Conservation (phyloP, 768 basidiomycete species). For the Trametes cingulata region DNA sequence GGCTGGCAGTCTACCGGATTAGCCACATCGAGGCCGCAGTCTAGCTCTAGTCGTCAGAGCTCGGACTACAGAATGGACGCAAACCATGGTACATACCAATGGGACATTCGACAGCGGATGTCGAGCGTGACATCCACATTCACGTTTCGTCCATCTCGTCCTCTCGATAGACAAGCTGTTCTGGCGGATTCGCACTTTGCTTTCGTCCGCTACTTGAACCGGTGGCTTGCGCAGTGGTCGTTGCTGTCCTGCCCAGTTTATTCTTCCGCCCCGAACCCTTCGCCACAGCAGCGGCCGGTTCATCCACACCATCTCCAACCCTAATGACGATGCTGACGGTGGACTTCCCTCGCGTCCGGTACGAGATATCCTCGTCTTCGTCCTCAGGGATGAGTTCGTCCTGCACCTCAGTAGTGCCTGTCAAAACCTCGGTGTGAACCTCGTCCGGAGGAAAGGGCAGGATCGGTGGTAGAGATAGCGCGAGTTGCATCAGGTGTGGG, state of each 20-base stretch:
- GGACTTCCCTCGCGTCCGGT: slow-evolving; percentile 69
- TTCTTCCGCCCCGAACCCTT: slow-evolving; percentile 13
- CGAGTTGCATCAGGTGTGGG: slow-evolving; percentile 71
- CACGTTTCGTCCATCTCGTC: slow-evolving; percentile 23
- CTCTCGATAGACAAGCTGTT: slow-evolving; percentile 21
- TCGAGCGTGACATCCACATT: not conserved
- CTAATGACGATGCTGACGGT: slow-evolving; percentile 58
- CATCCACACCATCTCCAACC: slow-evolving; percentile 63
- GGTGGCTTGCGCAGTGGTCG: not conserved
- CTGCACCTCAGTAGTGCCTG: slow-evolving; percentile 70
- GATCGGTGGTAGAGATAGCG: slow-evolving; percentile 68
- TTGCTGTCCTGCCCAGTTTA: not conserved
- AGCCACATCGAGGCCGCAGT: no score
- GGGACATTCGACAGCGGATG: no score
- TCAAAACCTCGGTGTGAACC: slow-evolving; percentile 60
- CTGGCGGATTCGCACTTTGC: not conserved
- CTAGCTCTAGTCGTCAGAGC: no score
- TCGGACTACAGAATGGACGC: no score
- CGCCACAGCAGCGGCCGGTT: slow-evolving; percentile 27
- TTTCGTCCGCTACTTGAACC: not conserved
- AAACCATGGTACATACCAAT: no score
- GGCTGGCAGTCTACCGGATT: no score
- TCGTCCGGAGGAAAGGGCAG: slow-evolving; percentile 68
- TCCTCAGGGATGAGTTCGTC: slow-evolving; percentile 81
- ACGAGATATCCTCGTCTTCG: slow-evolving; percentile 67